These are phyloP conservation scores for Calamus simplicifolius DNA, from an alignment of 176 grass and related monocot species.

Conservation along the genomic window DNA sequence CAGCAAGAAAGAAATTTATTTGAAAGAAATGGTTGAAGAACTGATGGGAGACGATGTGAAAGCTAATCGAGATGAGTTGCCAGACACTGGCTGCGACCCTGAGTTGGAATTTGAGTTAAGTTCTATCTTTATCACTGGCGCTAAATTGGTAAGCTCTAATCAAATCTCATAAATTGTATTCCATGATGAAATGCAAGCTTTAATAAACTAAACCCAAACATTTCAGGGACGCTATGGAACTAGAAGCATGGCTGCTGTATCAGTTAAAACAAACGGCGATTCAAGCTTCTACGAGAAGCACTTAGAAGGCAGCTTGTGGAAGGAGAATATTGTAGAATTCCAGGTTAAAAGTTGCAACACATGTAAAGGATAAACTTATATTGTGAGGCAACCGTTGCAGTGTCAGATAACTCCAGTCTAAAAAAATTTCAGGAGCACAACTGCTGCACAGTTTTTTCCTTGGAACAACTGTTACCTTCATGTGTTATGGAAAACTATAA, in stretches of 20 bases:
- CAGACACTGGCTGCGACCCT: constrained; percentile 40
- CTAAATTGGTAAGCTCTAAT: constrained; percentile 29
- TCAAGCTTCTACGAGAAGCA: constrained; percentile 63
- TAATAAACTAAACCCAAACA: too few relatives aligned
- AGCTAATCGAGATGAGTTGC: constrained; percentile 40
- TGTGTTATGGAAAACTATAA: too few relatives aligned
- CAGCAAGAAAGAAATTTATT: constrained; percentile 21
- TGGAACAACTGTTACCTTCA: too few relatives aligned
- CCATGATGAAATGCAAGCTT: not conserved
- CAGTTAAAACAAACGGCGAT: constrained; percentile 35
- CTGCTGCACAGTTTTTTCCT: too few relatives aligned
- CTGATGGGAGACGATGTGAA: constrained; percentile 59
- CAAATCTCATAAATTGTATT: not conserved
- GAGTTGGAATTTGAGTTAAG: constrained; percentile 60
- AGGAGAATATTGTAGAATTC: constrained; percentile 46
- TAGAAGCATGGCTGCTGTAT: constrained; percentile 62
- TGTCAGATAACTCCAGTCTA: too few relatives aligned
- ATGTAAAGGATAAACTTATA: not conserved
- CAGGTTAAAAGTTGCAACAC: constrained; percentile 27
- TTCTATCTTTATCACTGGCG: constrained; percentile 55
- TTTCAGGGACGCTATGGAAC: constrained; percentile 69
- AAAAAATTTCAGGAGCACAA: too few relatives aligned
- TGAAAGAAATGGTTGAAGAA: constrained; percentile 50
- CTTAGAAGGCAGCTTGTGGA: constrained; percentile 42
- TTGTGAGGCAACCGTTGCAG: too few relatives aligned